A percentile compares a stretch with the other conserved stretches of the same genome.
Evolutionary conservation across 169 alveolate species (phyloP).

Genomic region (Cryptosporidium xiaoi): DNA sequence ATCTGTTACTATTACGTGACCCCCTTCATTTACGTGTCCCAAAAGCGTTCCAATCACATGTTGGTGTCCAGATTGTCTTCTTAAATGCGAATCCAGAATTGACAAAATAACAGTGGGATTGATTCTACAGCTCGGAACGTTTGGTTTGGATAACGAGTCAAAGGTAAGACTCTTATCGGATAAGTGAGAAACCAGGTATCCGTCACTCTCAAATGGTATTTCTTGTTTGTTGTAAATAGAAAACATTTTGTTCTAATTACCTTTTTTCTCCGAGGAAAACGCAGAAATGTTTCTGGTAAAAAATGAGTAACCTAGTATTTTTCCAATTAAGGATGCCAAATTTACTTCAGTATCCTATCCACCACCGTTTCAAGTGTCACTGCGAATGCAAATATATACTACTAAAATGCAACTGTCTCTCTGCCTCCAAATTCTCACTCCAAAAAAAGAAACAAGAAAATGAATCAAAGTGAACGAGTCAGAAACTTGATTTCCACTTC

Average conservation of each 20-base stretch:
- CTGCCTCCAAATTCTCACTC: no score
- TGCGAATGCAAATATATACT: no score
- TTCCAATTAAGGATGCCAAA: no score
- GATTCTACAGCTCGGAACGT: conserved; percentile 85
- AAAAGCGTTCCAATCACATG: conserved; percentile 90
- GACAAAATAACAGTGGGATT: conserved; percentile 91
- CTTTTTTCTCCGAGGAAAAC: no score
- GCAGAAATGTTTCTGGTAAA: no score
- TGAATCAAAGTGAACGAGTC: no score
- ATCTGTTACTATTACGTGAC: conserved; percentile 89
- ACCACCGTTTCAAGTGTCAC: no score
- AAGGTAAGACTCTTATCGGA: conserved; percentile 22
- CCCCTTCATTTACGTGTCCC: conserved; percentile 89
- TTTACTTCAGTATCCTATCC: no score
- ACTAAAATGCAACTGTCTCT: no score
- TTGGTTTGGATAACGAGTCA: conserved; percentile 20
- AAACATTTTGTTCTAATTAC: background rate
- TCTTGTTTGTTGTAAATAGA: conserved; percentile 1
- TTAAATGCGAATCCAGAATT: conserved; percentile 89
- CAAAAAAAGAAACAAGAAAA: no score
- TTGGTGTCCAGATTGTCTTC: conserved; percentile 90
- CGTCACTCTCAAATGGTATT: conserved; percentile 43
- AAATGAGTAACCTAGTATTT: no score
- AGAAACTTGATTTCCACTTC: no score
- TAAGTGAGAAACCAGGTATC: conserved; percentile 44